These are phyloP conservation scores for Piloderma croceum DNA, from an alignment of 768 basidiomycete species.

Conservation along the genomic window DNA sequence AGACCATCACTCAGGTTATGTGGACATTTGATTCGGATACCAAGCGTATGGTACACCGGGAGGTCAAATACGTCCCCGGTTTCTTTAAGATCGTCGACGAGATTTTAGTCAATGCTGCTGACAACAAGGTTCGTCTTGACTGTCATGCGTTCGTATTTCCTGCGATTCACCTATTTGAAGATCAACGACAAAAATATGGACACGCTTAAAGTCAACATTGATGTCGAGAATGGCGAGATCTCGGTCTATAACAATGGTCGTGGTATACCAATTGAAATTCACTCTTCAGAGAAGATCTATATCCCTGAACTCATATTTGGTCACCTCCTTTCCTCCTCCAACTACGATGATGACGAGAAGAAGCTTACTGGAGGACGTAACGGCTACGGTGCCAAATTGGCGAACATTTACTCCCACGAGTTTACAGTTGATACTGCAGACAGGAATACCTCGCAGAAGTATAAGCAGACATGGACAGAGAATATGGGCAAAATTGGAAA, in stretches of 20 bases:
- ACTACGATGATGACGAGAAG: constrained; percentile 98
- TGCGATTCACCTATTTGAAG: constrained; percentile 38
- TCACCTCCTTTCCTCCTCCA: constrained; percentile 87
- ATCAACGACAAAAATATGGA: constrained; percentile 93
- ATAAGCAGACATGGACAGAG: constrained; percentile 88
- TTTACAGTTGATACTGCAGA: constrained; percentile 96
- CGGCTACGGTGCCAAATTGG: constrained; percentile 96
- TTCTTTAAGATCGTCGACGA: constrained; percentile 99
- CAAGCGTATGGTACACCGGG: constrained; percentile 79
- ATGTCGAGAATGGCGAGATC: constrained; percentile 78
- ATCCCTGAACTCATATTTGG: constrained; percentile 98
- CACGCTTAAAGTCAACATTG: constrained; percentile 80
- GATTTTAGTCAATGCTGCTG: constrained; percentile 97
- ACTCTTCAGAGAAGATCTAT: constrained; percentile 86
- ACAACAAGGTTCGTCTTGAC: constrained; percentile 82
- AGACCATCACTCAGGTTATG: constrained; percentile 79
- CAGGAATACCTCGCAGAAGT: constrained; percentile 80
- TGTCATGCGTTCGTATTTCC: background rate
- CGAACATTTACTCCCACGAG: constrained; percentile 96
- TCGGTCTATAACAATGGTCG: constrained; percentile 93
- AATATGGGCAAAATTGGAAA: constrained; percentile 89
- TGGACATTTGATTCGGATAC: constrained; percentile 88
- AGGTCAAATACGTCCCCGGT: constrained; percentile 89
- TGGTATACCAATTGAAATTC: constrained; percentile 96
- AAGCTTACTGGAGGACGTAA: constrained; percentile 98